Base-by-base conservation (phyloP, 306 rosid species). In the Parietaria judaica region DNA sequence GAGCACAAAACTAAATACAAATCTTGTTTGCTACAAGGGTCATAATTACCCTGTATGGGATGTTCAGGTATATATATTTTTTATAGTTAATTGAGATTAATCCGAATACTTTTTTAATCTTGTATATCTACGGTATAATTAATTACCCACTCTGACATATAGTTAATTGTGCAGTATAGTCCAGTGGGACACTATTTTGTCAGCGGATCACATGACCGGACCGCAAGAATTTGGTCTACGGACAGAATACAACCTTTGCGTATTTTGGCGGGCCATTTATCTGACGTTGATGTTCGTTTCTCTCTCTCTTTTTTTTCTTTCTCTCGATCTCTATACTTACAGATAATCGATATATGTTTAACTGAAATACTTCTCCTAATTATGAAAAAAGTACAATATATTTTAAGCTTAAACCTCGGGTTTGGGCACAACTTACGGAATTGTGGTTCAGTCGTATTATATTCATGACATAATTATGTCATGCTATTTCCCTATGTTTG, bases 31-130 rank as follows among this genome's bases (percentile, higher is more conserved):
- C 82, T 92, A 88, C 72, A 92, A 86, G 86, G 99, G 96, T 74
- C 96, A 92, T 78, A 92, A 92, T 79, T 88, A 92, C 70, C 99
- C 96, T 34, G 96, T 88, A 52, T 92, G 99, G 99, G 99, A 92
- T 84, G 99, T 92, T 76, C 95, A 86, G 88, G 99, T 88, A 81
- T 35, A 65, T 23, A 23, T 23, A 23, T 23, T 23, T 38, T 16
- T 64, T 39, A 1, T 46, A 56, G 47, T 72, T 39, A 44, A 51
- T 54, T 58, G 68, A 60, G 31, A 64, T 41, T 41, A 41, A 5
- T 41, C 48, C 58, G 66, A 58, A 54, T 44, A 46, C 46, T 53
- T n/a, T 60, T 69, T 38, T 67, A 36, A 36, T 23, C 31, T 23
- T 23, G 31, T 23, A 2, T 23, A 23, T 23, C 31, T 23, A 23